Evolutionary conservation across 331 rosid genomes (phyloP).

Genomic region (Dryas integrifolia): DNA sequence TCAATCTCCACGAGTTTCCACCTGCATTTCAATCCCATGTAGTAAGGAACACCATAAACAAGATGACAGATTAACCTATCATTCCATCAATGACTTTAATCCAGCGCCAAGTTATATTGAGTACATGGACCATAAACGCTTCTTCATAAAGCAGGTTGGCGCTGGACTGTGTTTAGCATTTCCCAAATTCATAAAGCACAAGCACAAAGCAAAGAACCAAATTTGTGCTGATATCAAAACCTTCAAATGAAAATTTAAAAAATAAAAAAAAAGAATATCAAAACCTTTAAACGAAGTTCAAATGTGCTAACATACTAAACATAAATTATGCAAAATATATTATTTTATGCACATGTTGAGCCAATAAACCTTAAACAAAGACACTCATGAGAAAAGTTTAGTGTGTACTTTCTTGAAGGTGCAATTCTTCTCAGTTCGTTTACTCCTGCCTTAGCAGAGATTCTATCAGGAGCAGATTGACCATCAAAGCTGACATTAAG

Average conservation of each 20-base stretch:
- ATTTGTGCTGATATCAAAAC: background rate
- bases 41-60: constrained; percentile 9
- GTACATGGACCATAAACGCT: constrained; percentile 12
- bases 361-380: background rate
- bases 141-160: constrained; percentile 3
- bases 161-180: background rate
- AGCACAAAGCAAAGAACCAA: background rate
- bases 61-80: constrained; percentile 1
- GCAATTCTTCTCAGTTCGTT: constrained; percentile 66
- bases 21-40: constrained; percentile 43
- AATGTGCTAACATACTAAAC: background rate
- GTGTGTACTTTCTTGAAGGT: constrained; percentile 71
- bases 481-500: constrained; percentile 94
- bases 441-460: constrained; percentile 78
- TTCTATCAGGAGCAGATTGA: constrained; percentile 77
- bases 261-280: too few species aligned
- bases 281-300: too few species aligned
- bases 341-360: background rate
- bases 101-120: background rate
- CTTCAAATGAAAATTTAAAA: background rate
- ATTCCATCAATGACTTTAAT: constrained; percentile 14
- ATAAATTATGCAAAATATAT: background rate
- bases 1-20: constrained; percentile 86
- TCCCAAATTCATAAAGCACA: constrained; percentile 4
- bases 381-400: constrained; percentile 16